Conservation (phyloP, 2,329 filamentous ascomycete genomes). For the Ophioceras dolichostomum region DNA sequence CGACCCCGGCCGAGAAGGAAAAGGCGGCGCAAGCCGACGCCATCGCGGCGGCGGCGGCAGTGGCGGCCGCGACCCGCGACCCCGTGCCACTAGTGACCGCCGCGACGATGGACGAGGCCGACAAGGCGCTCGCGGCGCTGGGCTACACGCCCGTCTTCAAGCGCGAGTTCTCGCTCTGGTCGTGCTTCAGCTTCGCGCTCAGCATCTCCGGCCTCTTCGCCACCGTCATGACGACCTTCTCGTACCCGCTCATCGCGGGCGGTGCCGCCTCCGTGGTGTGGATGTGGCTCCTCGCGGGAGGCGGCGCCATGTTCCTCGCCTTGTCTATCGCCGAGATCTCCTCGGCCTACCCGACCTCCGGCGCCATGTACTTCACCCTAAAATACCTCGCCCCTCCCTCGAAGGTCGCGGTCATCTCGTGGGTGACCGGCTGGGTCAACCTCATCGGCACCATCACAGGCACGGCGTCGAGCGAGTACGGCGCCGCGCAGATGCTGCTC, state of each 20-base stretch:
- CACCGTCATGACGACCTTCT: constrained; percentile 42
- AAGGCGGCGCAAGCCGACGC: no score
- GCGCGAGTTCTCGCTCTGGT: constrained; percentile 45
- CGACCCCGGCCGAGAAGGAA: no score
- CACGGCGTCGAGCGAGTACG: constrained; percentile 44
- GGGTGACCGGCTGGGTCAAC: constrained; percentile 37
- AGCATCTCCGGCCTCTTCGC: constrained; percentile 43
- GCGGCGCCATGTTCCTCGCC: constrained; percentile 42
- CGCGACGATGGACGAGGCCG: constrained; percentile 9
- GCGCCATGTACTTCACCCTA: constrained; percentile 38
- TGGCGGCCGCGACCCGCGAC: no score
- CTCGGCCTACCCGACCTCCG: constrained; percentile 40
- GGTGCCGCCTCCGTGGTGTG: constrained; percentile 41
- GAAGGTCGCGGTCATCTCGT: constrained; percentile 35
- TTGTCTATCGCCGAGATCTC: constrained; percentile 42
- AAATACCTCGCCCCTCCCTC: constrained; percentile 35
- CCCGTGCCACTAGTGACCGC: no score
- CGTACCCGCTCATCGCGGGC: constrained; percentile 38
- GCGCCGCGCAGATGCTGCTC: constrained; percentile 41
- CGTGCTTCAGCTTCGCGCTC: constrained; percentile 45
- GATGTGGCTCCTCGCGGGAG: constrained; percentile 45
- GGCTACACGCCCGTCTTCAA: constrained; percentile 38
- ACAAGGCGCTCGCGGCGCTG: constrained; percentile 21
- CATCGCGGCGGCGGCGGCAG: no score
- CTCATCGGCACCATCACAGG: constrained; percentile 39